Base-by-base conservation (phyloP, 2,329 filamentous ascomycete species). In the Ophiostoma ulmi region DNA sequence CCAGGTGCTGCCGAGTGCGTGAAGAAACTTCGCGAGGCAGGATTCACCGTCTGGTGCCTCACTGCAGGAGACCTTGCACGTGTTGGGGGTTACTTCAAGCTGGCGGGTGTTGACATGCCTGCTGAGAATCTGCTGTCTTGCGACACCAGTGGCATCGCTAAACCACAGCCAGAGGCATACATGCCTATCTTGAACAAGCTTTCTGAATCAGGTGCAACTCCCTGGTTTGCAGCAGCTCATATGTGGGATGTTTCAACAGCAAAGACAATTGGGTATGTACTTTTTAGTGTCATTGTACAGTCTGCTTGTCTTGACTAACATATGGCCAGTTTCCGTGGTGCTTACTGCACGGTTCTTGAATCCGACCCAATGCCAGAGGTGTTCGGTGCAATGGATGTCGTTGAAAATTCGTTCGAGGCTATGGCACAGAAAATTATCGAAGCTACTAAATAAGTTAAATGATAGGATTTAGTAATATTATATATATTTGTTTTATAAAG, bases 301-400 rank as follows among this genome's bases (percentile, higher is more conserved):
- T 26, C 52, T 8, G 8, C n/a, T 14, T 41, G 1, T 58, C 10
- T 4, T 7, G 11, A 26, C n/a, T 58, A 58, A 58, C 52, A 11
- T 5, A 10, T 48, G 17, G 3, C 7, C 7, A 58, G 52, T 58
- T 58, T 58, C n/a, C 52, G 52, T 1, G 52, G 52, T 13, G 52
- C 52, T 3, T 58, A 58, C n/a, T 58, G 52, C 5, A 58, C 52
- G 8, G 26, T 58, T 5, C 52, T 58, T 3, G 52, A 58, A 14
- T 58, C 52, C n/a, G 52, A 58, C 22, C 52, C 52, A 10, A 58
- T 58, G 52, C 52, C 52, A 22, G n/a, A 58, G 52, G 52, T 58
- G 7, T 58, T 58, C 26, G 52, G 52, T 4, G n/a, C 52, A 22
- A 26, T 58, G 52, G 52, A 58, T 13, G 52, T 58, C 7, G 52